Percentiles rank a stretch among this genome's conserved stretches.
These are phyloP conservation scores for Phytophthora ramorum DNA, from an alignment of 352 stramenopile genomes.

Conservation along the genomic window DNA sequence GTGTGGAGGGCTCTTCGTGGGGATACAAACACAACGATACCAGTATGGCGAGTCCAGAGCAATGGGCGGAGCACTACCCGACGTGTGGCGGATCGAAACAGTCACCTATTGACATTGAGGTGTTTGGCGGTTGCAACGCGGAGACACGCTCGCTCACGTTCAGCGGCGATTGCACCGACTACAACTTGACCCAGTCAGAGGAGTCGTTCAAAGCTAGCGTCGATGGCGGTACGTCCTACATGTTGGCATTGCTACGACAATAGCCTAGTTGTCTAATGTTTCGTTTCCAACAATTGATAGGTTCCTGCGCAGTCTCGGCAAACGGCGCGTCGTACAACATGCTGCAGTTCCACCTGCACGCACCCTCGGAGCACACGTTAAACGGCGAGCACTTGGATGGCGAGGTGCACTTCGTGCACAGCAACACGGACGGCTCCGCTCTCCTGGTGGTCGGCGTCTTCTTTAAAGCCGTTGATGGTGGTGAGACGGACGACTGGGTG, in stretches of 20 bases:
- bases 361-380: constrained; percentile 54
- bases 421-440: constrained; percentile 28
- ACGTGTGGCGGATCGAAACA: constrained; percentile 33
- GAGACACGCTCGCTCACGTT: constrained; percentile 25
- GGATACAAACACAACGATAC: constrained; percentile 32
- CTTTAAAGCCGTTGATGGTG: constrained; percentile 17
- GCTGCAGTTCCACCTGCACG: constrained; percentile 49
- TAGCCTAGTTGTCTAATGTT: constrained; percentile 10
- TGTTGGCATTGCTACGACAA: neutral
- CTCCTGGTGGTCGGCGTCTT: constrained; percentile 50
- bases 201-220: constrained; percentile 33
- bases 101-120: constrained; percentile 37
- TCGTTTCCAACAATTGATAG: constrained; percentile 9
- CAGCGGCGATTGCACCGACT: constrained; percentile 24
- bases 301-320: constrained; percentile 22
- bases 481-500: constrained; percentile 34
- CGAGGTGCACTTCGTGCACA: constrained; percentile 61
- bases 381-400: constrained; percentile 41
- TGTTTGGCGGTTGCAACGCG: constrained; percentile 3
- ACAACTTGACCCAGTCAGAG: constrained; percentile 25
- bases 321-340: constrained; percentile 36
- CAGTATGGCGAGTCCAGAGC: constrained; percentile 16
- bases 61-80: constrained; percentile 32
- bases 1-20: constrained; percentile 8
- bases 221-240: constrained; percentile 19